Evolutionary conservation across 192 early-diverging fungal genomes (phyloP).

Genomic region (Backusella australiensis): DNA sequence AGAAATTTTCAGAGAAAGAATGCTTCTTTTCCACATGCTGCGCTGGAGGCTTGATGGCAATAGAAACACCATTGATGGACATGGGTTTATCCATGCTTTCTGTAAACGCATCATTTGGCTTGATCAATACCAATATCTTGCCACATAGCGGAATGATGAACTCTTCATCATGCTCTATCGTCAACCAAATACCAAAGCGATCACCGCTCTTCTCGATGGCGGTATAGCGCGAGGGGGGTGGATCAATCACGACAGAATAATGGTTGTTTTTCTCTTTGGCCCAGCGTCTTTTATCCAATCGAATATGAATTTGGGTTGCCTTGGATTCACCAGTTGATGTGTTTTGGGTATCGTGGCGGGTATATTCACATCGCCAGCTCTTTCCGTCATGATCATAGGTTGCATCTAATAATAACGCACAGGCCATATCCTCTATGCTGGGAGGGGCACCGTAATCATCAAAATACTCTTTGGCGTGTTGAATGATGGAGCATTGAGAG

Average conservation of each 20-base stretch:
- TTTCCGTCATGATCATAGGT: conserved; percentile 24
- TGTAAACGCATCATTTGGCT: conserved; percentile 15
- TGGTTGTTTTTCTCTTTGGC: conserved; percentile 28
- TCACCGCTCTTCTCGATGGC: conserved; percentile 36
- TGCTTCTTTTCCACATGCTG: background rate
- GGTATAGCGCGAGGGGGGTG: conserved; percentile 43
- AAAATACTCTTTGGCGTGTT: conserved; percentile 6
- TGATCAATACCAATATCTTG: conserved; percentile 45
- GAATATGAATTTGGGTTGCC: conserved; percentile 16
- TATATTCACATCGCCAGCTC: conserved; percentile 36
- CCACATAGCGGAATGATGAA: conserved; percentile 41
- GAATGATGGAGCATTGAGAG: background rate
- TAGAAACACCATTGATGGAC: conserved; percentile 27
- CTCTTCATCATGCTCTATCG: conserved; percentile 42
- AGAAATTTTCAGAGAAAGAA: background rate
- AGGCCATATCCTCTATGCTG: conserved; percentile 11
- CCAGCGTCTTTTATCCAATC: conserved; percentile 37
- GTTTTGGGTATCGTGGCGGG: background rate
- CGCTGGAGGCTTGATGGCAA: conserved; percentile 15
- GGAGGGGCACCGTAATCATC: conserved; percentile 26
- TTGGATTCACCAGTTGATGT: background rate
- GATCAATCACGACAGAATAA: conserved; percentile 44
- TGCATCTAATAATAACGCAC: background rate
- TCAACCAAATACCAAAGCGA: conserved; percentile 39
- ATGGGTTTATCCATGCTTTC: background rate